phyloP scores from a whole-genome alignment of 2,329 filamentous ascomycete genomes.

The Aspergillus puulaauensis region DNA sequence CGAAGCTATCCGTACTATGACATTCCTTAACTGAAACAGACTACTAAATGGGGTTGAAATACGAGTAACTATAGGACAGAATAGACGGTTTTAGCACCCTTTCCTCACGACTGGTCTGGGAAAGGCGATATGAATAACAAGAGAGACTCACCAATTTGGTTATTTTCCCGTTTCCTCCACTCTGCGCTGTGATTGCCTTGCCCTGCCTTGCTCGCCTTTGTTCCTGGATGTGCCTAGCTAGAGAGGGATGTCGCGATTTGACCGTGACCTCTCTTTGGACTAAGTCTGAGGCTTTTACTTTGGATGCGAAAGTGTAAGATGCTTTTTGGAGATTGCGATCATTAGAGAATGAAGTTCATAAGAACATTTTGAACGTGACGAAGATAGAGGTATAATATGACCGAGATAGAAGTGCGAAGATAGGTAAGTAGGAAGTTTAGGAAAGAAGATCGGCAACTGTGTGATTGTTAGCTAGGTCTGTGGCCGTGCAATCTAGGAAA shows the following conservation, averaged over 20 bases:
- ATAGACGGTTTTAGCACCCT: not conserved
- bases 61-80: not conserved
- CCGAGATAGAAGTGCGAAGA: not conserved
- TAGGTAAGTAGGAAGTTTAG: conserved; percentile 19
- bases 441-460: conserved; percentile 39
- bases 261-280: not conserved
- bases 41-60: not conserved
- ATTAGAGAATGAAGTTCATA: not conserved
- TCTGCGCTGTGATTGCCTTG: conserved; percentile 19
- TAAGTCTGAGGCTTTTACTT: not conserved
- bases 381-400: not conserved
- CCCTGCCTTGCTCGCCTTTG: not conserved
- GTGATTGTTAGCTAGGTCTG: not conserved
- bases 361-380: not conserved
- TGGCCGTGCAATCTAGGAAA: conserved; percentile 1
- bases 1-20: not conserved
- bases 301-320: not conserved
- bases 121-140: not conserved
- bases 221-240: not conserved
- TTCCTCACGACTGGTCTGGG: too few species aligned
- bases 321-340: not conserved
- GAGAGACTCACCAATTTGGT: conserved; percentile 16
- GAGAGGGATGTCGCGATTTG: not conserved
- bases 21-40: not conserved
- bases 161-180: conserved; percentile 39